Evolutionary conservation across 1,284 basidiomycete genomes (phyloP).

Genomic region (Wallemia hederae): DNA sequence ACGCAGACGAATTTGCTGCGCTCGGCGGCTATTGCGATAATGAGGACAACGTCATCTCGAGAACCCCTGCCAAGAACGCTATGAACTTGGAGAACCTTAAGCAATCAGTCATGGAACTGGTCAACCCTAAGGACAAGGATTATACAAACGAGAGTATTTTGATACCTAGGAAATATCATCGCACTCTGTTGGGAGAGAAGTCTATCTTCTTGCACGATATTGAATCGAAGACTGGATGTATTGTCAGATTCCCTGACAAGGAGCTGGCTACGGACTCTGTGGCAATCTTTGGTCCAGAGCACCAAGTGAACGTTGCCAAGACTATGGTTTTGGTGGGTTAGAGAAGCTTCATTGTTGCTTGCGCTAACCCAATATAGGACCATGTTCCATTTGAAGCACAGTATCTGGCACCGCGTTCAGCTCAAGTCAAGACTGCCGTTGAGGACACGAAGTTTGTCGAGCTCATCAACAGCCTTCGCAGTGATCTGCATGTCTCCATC

Average conservation of each 20-base stretch:
- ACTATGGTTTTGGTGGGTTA: slow-evolving; percentile 62
- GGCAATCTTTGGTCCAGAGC: slow-evolving; percentile 81
- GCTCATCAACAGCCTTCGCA: slow-evolving; percentile 66
- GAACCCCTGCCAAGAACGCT: slow-evolving; percentile 92
- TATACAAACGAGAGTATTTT: slow-evolving; percentile 76
- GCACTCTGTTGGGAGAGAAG: slow-evolving; percentile 81
- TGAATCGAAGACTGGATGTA: slow-evolving; percentile 80
- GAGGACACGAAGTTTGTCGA: slow-evolving; percentile 47
- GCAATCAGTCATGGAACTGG: slow-evolving; percentile 87
- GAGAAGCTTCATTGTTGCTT: slow-evolving; percentile 1
- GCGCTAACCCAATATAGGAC: slow-evolving; percentile 25
- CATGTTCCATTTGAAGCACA: slow-evolving; percentile 95
- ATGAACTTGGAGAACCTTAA: slow-evolving; percentile 85
- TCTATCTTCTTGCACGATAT: slow-evolving; percentile 91
- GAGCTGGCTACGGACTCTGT: slow-evolving; percentile 54
- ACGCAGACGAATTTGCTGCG: slow-evolving; percentile 85
- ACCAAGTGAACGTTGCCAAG: slow-evolving; percentile 81
- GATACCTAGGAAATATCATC: slow-evolving; percentile 79
- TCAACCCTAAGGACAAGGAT: slow-evolving; percentile 93
- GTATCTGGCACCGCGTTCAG: slow-evolving; percentile 57
- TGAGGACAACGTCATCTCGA: slow-evolving; percentile 90
- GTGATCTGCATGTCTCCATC: slow-evolving; percentile 72
- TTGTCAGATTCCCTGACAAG: slow-evolving; percentile 80
- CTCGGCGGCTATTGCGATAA: slow-evolving; percentile 89
- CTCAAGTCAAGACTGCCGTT: slow-evolving; percentile 44